phyloP scores from a whole-genome alignment of 306 rosid genomes.

The Sphenostylis stenocarpa region DNA sequence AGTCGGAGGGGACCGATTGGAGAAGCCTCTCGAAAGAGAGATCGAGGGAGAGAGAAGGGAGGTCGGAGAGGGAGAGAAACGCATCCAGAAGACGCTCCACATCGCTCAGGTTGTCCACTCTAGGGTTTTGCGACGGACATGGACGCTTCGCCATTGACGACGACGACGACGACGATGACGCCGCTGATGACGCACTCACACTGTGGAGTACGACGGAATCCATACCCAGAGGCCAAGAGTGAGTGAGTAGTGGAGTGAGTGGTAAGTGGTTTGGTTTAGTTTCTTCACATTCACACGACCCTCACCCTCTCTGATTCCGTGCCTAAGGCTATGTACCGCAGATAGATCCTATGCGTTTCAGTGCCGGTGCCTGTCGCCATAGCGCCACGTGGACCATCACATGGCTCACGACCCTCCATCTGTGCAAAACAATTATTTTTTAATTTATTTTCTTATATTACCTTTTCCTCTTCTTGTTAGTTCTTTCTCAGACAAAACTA shows the following conservation, averaged over 20 bases:
- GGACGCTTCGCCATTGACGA: constrained; percentile 90
- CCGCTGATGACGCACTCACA: constrained; percentile 37
- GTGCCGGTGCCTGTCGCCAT: constrained; percentile 36
- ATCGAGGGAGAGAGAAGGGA: constrained; percentile 63
- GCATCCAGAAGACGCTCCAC: constrained; percentile 51
- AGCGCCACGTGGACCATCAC: constrained; percentile 20
- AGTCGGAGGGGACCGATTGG: constrained; percentile 54
- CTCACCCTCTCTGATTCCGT: not conserved
- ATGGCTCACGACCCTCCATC: constrained; percentile 2
- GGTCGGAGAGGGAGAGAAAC: constrained; percentile 63
- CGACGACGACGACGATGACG: not conserved
- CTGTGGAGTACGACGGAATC: constrained; percentile 48
- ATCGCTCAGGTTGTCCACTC: constrained; percentile 39
- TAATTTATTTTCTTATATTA: not conserved
- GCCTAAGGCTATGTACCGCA: constrained; percentile 14
- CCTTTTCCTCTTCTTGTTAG: not conserved
- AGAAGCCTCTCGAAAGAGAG: constrained; percentile 79
- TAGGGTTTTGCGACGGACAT: constrained; percentile 85
- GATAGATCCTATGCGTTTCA: constrained; percentile 4
- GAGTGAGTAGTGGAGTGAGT: not conserved
- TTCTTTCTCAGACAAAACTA: not conserved
- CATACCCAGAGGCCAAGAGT: constrained; percentile 31
- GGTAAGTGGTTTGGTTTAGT: not conserved
- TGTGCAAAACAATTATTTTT: not conserved
- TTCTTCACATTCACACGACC: constrained; percentile 8